Evolutionary conservation across 225 moss, liverwort and hornwort species (phyloP).

Genomic region (Ulota crispa): DNA sequence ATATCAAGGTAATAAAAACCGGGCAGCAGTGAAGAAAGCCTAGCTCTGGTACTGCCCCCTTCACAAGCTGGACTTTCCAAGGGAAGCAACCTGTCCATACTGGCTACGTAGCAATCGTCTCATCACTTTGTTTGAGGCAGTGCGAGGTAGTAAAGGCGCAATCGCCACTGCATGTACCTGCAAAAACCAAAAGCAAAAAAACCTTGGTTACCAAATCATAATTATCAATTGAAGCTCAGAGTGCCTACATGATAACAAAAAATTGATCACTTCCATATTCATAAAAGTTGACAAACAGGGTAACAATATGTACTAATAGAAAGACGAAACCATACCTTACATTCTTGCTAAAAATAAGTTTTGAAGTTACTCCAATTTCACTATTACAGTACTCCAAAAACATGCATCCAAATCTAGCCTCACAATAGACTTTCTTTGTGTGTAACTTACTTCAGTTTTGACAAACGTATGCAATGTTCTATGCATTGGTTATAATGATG

Average conservation of each 20-base stretch:
- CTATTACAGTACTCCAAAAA: too few relatives aligned
- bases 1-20: background rate
- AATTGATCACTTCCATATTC: background rate
- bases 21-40: background rate
- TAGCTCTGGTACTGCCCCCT: background rate
- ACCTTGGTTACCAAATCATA: background rate
- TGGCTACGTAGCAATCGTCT: slow-evolving; percentile 56
- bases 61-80: slow-evolving; percentile 50
- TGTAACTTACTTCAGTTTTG: too few relatives aligned
- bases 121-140: slow-evolving; percentile 75
- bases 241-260: background rate
- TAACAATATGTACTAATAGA: background rate
- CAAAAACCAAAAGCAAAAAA: background rate
- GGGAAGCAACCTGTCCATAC: slow-evolving; percentile 35
- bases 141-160: slow-evolving; percentile 56
- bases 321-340: background rate
- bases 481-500: too few relatives aligned
- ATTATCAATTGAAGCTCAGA: background rate
- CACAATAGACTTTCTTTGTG: too few relatives aligned
- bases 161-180: slow-evolving; percentile 56
- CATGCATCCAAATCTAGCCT: too few relatives aligned
- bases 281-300: background rate
- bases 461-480: too few relatives aligned
- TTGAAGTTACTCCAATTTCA: background rate
- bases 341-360: background rate